phyloP scores from a whole-genome alignment of 176 grass and related monocot genomes.

The Phragmites australis region DNA sequence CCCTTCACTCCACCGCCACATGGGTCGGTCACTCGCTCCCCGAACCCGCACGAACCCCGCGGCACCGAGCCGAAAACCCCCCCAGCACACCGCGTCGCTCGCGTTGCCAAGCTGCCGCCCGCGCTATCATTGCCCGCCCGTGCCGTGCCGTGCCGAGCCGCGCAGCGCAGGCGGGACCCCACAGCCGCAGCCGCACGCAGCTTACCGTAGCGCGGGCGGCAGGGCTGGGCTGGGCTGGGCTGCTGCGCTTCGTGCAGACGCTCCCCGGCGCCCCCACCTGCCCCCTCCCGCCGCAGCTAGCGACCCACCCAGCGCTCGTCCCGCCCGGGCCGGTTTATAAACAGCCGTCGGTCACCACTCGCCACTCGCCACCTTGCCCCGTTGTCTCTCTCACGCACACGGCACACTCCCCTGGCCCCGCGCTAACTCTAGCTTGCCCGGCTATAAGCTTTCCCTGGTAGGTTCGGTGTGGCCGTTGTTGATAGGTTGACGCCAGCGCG shows the following conservation, averaged over 20 bases:
- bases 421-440: background rate
- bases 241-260: constrained; percentile 19
- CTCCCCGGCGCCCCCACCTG: background rate
- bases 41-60: too few relatives aligned
- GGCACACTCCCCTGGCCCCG: background rate
- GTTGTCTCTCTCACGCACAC: background rate
- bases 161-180: too few relatives aligned
- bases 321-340: constrained; percentile 19
- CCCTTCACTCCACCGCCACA: too few relatives aligned
- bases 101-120: background rate
- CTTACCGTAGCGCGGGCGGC: background rate
- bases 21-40: too few relatives aligned
- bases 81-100: too few relatives aligned
- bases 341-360: background rate
- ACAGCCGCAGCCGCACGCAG: too few relatives aligned
- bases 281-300: background rate
- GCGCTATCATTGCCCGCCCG: constrained; percentile 9
- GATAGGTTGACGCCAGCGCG: background rate
- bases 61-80: too few relatives aligned
- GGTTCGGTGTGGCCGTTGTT: background rate
- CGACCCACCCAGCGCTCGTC: background rate
- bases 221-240: background rate
- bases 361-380: background rate
- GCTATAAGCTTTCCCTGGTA: background rate
- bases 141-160: background rate